These are phyloP conservation scores for Russula abietina DNA, from an alignment of 768 basidiomycete species.

Conservation along the genomic window DNA sequence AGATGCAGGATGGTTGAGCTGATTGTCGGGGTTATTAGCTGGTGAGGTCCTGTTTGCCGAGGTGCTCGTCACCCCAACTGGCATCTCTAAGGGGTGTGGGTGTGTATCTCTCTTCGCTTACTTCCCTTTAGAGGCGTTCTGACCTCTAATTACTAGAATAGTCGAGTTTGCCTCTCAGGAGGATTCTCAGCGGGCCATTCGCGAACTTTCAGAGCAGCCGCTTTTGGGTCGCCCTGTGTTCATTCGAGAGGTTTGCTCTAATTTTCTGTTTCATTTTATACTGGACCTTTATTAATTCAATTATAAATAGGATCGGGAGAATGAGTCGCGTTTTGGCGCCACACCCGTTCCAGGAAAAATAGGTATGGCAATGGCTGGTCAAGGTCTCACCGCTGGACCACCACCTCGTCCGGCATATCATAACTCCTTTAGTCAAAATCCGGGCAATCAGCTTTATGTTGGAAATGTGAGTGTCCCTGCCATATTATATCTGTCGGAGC, in stretches of 20 bases:
- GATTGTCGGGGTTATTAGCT: slow-evolving; percentile 89
- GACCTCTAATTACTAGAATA: slow-evolving; percentile 49
- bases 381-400: slow-evolving; percentile 69
- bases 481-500: neutral
- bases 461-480: slow-evolving; percentile 60
- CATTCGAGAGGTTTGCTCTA: slow-evolving; percentile 77
- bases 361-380: slow-evolving; percentile 94
- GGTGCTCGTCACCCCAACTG: slow-evolving; percentile 94
- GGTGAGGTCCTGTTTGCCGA: slow-evolving; percentile 99
- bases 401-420: slow-evolving; percentile 81
- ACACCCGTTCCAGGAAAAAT: slow-evolving; percentile 95
- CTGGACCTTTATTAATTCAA: slow-evolving; percentile 5
- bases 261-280: slow-evolving; percentile 7
- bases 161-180: slow-evolving; percentile 91
- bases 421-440: slow-evolving; percentile 65
- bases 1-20: slow-evolving; percentile 75
- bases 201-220: slow-evolving; percentile 81
- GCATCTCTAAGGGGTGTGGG: slow-evolving; percentile 99
- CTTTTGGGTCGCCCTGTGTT: slow-evolving; percentile 94
- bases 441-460: slow-evolving; percentile 90
- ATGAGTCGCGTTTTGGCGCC: slow-evolving; percentile 90
- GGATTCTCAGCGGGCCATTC: slow-evolving; percentile 83
- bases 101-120: slow-evolving; percentile 39
- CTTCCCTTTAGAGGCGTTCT: slow-evolving; percentile 16
- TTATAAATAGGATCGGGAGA: slow-evolving; percentile 79